phyloP scores from a whole-genome alignment of 1,139 yeast genomes.

The Sugiyamaella paludigena region DNA sequence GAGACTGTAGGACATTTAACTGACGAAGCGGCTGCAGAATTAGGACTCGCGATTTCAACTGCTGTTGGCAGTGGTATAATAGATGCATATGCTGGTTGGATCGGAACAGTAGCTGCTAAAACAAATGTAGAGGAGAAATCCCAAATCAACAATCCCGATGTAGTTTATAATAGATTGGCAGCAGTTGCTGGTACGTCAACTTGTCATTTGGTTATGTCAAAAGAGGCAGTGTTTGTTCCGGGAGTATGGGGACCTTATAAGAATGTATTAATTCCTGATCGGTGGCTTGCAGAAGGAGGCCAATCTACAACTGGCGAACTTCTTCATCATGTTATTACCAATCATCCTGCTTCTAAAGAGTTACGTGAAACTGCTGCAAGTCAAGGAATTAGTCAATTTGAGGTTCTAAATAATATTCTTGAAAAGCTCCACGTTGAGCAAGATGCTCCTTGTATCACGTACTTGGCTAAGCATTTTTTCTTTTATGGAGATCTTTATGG shows the following conservation, averaged over 20 bases:
- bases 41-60: constrained; percentile 77
- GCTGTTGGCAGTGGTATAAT: constrained; percentile 93
- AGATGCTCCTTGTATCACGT: constrained; percentile 65
- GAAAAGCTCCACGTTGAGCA: constrained; percentile 62
- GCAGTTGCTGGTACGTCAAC: constrained; percentile 99
- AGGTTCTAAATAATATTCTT: constrained; percentile 70
- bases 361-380: constrained; percentile 59
- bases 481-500: constrained; percentile 97
- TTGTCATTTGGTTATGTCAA: constrained; percentile 87
- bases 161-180: constrained; percentile 81
- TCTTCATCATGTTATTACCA: constrained; percentile 81
- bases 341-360: constrained; percentile 84
- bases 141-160: constrained; percentile 39
- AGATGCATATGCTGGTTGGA: constrained; percentile 98
- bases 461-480: constrained; percentile 79
- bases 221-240: constrained; percentile 81
- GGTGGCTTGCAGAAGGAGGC: constrained; percentile 99
- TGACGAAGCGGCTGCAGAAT: constrained; percentile 66
- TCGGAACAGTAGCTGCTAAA: constrained; percentile 94
- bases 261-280: constrained; percentile 83
- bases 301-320: constrained; percentile 96
- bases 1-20: constrained; percentile 76
- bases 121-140: constrained; percentile 42
- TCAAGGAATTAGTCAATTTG: constrained; percentile 73
- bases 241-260: constrained; percentile 99